Conservation (phyloP, 345 rosid species). For the Toxicodendron radicans region DNA sequence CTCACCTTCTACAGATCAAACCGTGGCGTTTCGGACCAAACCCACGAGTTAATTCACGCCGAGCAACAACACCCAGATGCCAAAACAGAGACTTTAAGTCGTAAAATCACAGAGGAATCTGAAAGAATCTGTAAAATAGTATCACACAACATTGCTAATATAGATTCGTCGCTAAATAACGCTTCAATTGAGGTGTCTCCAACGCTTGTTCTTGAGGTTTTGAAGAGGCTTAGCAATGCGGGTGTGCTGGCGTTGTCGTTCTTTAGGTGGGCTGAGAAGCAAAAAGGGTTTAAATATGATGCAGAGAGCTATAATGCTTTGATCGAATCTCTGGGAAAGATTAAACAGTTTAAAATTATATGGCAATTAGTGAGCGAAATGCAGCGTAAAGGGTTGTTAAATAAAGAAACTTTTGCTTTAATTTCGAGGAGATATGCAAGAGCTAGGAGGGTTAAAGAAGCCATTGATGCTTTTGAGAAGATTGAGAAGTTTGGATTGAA, state of each 20-base stretch:
- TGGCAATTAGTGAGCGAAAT: conserved; percentile 69
- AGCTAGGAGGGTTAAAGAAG: conserved; percentile 70
- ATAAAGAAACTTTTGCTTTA: conserved; percentile 69
- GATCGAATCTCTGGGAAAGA: conserved; percentile 75
- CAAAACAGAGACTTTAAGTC: background rate
- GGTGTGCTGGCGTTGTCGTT: conserved; percentile 69
- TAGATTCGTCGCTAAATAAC: conserved; percentile 38
- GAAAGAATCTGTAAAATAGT: conserved; percentile 54
- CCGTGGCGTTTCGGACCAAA: conserved; percentile 23
- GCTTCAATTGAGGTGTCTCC: conserved; percentile 54
- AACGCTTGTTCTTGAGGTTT: conserved; percentile 47
- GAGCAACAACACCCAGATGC: conserved; percentile 27
- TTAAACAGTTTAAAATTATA: conserved; percentile 68
- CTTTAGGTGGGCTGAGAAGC: conserved; percentile 80
- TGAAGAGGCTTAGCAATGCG: conserved; percentile 75
- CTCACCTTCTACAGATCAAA: conserved; percentile 19
- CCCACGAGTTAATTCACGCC: conserved; percentile 3
- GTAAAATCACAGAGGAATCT: conserved; percentile 38
- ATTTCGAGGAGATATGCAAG: conserved; percentile 75
- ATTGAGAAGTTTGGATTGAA: conserved; percentile 72
- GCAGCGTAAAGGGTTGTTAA: conserved; percentile 60
- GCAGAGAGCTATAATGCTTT: conserved; percentile 59
- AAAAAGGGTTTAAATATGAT: conserved; percentile 47
- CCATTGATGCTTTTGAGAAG: conserved; percentile 62
- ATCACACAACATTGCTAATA: conserved; percentile 30